Evolutionary conservation across 2,329 filamentous ascomycete species (phyloP), one percentile per base, ranked within the genome.

Genomic region (Alternaria brassicae): DNA sequence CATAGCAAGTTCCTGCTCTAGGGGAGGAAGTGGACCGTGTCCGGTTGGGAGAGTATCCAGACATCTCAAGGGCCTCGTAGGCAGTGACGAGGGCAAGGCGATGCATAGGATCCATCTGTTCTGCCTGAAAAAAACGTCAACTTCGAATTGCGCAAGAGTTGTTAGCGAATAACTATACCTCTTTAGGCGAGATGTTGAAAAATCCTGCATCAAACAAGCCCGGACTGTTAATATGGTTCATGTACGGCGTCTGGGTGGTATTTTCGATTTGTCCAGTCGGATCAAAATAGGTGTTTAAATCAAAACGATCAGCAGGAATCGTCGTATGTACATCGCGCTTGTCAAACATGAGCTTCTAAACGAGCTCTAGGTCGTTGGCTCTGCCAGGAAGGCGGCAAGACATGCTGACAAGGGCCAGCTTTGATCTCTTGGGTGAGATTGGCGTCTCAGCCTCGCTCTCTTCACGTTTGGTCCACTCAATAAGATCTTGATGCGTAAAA

Each of bases 1-100:
- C 77, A 58, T 72, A 76, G 56, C 66, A 78, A 2, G 66, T 70
- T 5, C 72, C 76, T 2, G 78, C 65, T 7, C 75, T 69, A 53
- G 73, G 63, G 1, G 57, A 50, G 5, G 65, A 25, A 8, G 74
- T 76, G n/a, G 72, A 67, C 5, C 68, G 48, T 4, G 75, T 78
- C 8, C 68, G 60, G 53, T 73, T 68, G 3, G 57, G 56, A 7
- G 73, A 71, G 40, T 66, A 68, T 6, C 71, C 71, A 6, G 70
- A 53, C 50, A 53, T 60, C 25, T 60, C 58, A 7, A 60, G 48
- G 13, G 72, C 69, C 39, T 71, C 64, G 49, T 72, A 72, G 9
- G 68, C 66, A 1, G 66, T 72, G 2, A 69, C 58, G 1, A 75
- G 53, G 3, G 60, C 60, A n/a, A 74, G 48, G 6, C 72, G 64